These are phyloP conservation scores for Populus tremula DNA, from an alignment of 345 rosid genomes.

Conservation along the genomic window DNA sequence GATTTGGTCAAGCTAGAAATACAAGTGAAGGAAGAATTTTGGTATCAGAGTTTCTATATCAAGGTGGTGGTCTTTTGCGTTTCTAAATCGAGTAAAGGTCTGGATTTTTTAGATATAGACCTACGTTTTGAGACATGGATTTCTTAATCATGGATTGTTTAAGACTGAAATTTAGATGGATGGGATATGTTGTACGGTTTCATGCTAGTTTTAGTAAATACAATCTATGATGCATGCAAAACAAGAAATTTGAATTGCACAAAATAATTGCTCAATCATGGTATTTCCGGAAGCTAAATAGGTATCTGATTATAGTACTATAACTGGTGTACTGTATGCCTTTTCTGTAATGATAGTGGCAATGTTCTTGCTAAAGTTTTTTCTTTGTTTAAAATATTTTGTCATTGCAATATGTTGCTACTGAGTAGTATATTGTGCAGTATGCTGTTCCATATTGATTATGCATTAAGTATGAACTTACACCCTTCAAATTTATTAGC, in stretches of 20 bases:
- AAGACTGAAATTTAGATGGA: background rate
- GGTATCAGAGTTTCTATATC: background rate
- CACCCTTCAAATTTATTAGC: background rate
- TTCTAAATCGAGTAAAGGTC: background rate
- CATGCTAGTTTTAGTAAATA: background rate
- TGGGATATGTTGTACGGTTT: background rate
- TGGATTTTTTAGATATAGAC: background rate
- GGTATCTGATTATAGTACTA: background rate
- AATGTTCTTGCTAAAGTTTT: background rate
- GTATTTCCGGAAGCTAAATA: background rate
- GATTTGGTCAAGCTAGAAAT: background rate
- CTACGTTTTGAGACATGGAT: background rate
- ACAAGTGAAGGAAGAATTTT: background rate
- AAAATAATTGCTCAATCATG: background rate
- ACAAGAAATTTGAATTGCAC: background rate
- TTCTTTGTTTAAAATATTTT: background rate
- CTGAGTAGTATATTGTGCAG: background rate
- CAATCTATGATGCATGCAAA: background rate
- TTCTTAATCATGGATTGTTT: background rate
- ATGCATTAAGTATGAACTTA: background rate
- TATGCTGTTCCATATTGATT: background rate
- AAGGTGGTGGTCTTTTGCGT: background rate
- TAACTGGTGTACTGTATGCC: background rate
- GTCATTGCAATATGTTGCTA: background rate
- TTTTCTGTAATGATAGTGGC: background rate